Conservation (phyloP, 2,329 filamentous ascomycete genomes). For the Neodidymelliopsis sp. region DNA sequence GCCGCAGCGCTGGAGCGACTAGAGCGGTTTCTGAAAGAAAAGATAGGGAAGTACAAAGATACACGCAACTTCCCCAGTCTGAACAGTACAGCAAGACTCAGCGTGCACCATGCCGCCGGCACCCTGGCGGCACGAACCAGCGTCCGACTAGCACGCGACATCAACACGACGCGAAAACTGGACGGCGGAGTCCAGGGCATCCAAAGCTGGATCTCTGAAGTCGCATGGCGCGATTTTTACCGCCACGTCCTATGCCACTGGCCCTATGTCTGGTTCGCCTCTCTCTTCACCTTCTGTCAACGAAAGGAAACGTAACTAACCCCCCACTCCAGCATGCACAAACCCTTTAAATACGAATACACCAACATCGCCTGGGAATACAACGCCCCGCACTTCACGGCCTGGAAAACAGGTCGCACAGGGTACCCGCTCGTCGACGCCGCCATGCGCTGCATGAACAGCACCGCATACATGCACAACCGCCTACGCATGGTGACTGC, state of each 20-base stretch:
- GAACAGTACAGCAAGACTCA: constrained; percentile 52
- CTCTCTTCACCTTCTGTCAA: no score
- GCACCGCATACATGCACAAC: constrained; percentile 62
- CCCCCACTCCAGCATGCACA: constrained; percentile 68
- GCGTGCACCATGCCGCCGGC: constrained; percentile 55
- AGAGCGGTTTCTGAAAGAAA: constrained; percentile 56
- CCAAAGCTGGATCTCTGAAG: constrained; percentile 58
- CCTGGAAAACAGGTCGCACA: constrained; percentile 65
- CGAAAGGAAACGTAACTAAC: no score
- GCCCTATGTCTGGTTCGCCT: constrained; percentile 77
- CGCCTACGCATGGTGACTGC: constrained; percentile 60
- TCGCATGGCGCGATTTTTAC: constrained; percentile 63
- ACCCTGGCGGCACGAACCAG: constrained; percentile 55
- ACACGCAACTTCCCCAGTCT: constrained; percentile 53
- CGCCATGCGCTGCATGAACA: constrained; percentile 59
- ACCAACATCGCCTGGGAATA: constrained; percentile 80
- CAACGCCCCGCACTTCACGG: constrained; percentile 63
- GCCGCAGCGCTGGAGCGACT: constrained; percentile 53
- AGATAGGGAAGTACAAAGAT: constrained; percentile 50
- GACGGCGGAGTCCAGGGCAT: constrained; percentile 53
- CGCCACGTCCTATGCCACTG: constrained; percentile 76
- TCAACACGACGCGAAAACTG: constrained; percentile 60
- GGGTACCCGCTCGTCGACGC: constrained; percentile 60
- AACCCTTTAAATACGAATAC: constrained; percentile 84
- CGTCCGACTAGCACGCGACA: constrained; percentile 61